Evolutionary conservation across 1,139 yeast species (phyloP), one percentile per base, ranked within the genome.

Genomic region (Meyerozyma carpophila): DNA sequence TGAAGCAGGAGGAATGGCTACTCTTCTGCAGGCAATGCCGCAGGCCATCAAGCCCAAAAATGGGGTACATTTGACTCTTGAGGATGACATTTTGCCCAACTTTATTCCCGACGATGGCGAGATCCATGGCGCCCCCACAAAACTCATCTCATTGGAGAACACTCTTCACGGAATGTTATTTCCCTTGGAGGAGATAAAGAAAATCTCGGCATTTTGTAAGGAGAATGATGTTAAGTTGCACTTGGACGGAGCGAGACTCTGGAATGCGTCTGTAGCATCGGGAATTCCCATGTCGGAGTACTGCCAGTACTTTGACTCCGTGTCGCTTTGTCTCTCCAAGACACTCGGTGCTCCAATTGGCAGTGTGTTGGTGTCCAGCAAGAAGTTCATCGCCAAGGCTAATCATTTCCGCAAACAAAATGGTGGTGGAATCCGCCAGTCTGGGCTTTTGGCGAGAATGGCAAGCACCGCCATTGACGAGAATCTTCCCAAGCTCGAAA

Each of bases 371-470:
- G 77, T 72, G 1, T 64, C 71, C 1, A 54, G 57, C 20, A 44
- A 50, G 32, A 55, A 56, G 36, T 65, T 69, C 50, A 67, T 72
- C 16, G 50, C 50, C 21, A 73, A 71, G 52, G 75, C 77, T 29
- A 73, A 72, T 50, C 77, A 73, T 51, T 72, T 73, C 56, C 68
- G 63, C 41, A 73, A 73, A 50, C 78, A 73, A 51, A 63, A 62
- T 44, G 78, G 78, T 39, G 77, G 78, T 9, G 77, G 78, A 4
- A 66, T 73, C 40, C 61, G 78, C 47, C 78, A 73, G 54, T 64
- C 75, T 13, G 78, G 78, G 1, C 48, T 71, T 24, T 54, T 71
- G 46, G 62, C 75, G 3, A 54, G 58, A 43, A 70, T 70, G 75
- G 77, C 76, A 2, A 58, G 61, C 14, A 61, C 61, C 20, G 76